phyloP scores from a whole-genome alignment of 257 asterid species.

The Capsicum chinense region DNA sequence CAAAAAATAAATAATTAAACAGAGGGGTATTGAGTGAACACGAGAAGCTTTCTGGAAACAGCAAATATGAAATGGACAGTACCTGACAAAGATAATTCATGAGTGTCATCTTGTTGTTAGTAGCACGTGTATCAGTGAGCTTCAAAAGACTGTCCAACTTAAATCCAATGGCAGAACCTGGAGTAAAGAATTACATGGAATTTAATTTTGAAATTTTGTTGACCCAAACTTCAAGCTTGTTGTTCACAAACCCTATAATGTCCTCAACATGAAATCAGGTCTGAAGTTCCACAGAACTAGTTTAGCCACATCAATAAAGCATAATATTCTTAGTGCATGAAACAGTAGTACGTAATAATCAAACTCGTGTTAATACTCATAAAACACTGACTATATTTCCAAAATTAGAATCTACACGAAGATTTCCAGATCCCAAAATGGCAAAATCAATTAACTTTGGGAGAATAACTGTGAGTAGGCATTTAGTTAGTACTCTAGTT shows the following conservation, averaged over 20 bases:
- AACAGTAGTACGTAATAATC: neutral
- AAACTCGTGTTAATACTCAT: neutral
- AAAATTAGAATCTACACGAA: neutral
- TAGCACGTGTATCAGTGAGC: slow-evolving; percentile 93
- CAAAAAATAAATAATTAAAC: slow-evolving; percentile 2
- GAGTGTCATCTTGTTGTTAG: slow-evolving; percentile 91
- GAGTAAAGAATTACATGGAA: slow-evolving; percentile 19
- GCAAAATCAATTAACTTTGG: neutral
- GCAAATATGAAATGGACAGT: slow-evolving; percentile 25
- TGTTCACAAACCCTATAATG: neutral
- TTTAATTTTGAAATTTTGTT: slow-evolving; percentile 3
- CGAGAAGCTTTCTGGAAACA: neutral
- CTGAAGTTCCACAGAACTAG: neutral
- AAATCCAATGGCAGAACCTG: slow-evolving; percentile 93
- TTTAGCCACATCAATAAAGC: slow-evolving; percentile 16
- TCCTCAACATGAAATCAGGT: slow-evolving; percentile 10
- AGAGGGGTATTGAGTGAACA: slow-evolving; percentile 9
- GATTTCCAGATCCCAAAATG: neutral
- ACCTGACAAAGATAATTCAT: slow-evolving; percentile 99
- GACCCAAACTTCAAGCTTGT: neutral
- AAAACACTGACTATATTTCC: neutral
- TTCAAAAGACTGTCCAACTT: slow-evolving; percentile 97
- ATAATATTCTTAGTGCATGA: slow-evolving; percentile 11
- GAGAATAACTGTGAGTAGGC: neutral
- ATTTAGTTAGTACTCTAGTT: neutral